Conservation (phyloP, 2,329 filamentous ascomycete species). For the Lachnellula suecica region DNA sequence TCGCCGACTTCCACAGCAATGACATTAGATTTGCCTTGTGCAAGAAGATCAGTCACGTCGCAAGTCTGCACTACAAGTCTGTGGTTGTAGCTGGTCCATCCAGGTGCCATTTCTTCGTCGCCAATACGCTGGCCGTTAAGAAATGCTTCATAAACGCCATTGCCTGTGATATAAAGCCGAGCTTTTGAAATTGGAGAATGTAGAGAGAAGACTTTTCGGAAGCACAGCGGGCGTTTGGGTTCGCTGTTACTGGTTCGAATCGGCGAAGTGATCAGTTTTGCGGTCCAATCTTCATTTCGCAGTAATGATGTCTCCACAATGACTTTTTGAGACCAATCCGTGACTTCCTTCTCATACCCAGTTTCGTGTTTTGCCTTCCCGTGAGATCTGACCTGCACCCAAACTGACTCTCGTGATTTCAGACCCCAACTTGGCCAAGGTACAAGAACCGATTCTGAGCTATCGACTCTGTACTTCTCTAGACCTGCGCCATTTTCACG, state of each 20-base stretch:
- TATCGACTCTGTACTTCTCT: conserved; percentile 9
- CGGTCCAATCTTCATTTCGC: conserved; percentile 32
- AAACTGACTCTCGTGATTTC: conserved; percentile 27
- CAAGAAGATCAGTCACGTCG: conserved; percentile 45
- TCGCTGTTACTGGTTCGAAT: background rate
- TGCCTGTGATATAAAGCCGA: conserved; percentile 36
- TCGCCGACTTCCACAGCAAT: conserved; percentile 45
- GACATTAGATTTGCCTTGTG: conserved; percentile 36
- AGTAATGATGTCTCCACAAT: conserved; percentile 37
- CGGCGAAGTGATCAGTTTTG: conserved; percentile 26
- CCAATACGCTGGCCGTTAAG: conserved; percentile 36
- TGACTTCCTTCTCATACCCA: conserved; percentile 6
- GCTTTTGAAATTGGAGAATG: conserved; percentile 17
- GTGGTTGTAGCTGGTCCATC: conserved; percentile 45
- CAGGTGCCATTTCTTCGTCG: conserved; percentile 37
- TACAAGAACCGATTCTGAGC: conserved; percentile 38
- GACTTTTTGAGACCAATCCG: conserved; percentile 31
- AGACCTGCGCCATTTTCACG: conserved; percentile 18
- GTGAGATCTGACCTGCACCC: conserved; percentile 30
- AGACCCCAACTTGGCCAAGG: conserved; percentile 42
- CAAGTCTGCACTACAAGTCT: conserved; percentile 53
- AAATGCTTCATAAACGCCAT: conserved; percentile 35
- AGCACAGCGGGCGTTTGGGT: conserved; percentile 33
- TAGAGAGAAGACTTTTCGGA: conserved; percentile 35
- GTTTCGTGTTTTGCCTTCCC: too few species aligned